Conservation (phyloP, 192 early-diverging fungal genomes). For the Geranomyces michiganensis region DNA sequence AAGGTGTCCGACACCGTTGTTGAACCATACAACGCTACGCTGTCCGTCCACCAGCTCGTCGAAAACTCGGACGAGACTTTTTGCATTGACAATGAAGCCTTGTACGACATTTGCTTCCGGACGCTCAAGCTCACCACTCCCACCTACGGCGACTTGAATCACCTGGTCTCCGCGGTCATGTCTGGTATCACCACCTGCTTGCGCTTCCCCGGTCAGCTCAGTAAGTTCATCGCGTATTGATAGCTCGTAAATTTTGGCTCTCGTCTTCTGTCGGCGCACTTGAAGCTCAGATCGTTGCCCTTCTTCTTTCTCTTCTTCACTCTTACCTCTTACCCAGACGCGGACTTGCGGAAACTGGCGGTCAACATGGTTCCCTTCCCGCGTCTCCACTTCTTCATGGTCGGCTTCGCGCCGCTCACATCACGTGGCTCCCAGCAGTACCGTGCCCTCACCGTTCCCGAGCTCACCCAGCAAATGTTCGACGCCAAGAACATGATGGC, state of each 20-base stretch:
- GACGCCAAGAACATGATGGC: slow-evolving; percentile 99
- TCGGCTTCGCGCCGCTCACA: slow-evolving; percentile 94
- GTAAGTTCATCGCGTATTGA: slow-evolving; percentile 45
- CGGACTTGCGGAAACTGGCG: slow-evolving; percentile 61
- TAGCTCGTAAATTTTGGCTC: no score
- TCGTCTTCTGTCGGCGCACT: neutral
- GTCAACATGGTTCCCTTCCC: slow-evolving; percentile 91
- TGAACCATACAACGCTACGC: slow-evolving; percentile 98
- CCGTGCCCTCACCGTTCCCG: slow-evolving; percentile 85
- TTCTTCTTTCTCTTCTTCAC: neutral
- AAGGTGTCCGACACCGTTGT: slow-evolving; percentile 99
- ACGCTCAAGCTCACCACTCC: slow-evolving; percentile 94
- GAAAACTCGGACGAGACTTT: slow-evolving; percentile 99
- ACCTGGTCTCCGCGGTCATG: slow-evolving; percentile 97
- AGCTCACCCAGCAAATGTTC: slow-evolving; percentile 90
- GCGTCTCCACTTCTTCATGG: slow-evolving; percentile 98
- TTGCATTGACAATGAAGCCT: slow-evolving; percentile 99
- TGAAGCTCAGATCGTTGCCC: neutral
- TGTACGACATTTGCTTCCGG: slow-evolving; percentile 99
- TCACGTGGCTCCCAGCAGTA: slow-evolving; percentile 75
- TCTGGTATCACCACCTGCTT: slow-evolving; percentile 94
- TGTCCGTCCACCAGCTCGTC: slow-evolving; percentile 96
- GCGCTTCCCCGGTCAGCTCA: slow-evolving; percentile 99
- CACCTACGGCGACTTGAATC: slow-evolving; percentile 93
- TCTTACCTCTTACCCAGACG: slow-evolving; percentile 53